A percentile compares a stretch with the other conserved stretches of the same genome.
Evolutionary conservation across 345 rosid genomes (phyloP).

Genomic region (Salix dunnii): DNA sequence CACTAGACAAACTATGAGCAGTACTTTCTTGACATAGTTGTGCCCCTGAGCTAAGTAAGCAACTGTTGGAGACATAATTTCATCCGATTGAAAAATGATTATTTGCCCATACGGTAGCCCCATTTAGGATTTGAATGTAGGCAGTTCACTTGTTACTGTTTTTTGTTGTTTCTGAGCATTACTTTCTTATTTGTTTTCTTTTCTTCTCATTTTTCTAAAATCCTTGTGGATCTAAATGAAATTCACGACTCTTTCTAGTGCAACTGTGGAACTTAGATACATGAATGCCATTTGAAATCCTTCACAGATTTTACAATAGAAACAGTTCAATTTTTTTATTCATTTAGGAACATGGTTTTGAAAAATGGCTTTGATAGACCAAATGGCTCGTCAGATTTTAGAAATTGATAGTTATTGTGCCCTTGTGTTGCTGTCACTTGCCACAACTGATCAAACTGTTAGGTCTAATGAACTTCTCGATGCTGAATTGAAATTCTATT

Average conservation of each 20-base stretch:
- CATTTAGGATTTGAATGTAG: not conserved
- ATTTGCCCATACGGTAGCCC: not conserved
- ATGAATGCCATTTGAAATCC: not conserved
- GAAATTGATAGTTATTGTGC: not conserved
- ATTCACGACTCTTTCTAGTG: not conserved
- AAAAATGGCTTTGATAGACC: not conserved
- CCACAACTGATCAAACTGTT: not conserved
- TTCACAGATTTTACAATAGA: not conserved
- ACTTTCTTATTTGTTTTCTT: not conserved
- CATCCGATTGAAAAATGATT: not conserved
- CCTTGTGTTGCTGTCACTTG: not conserved
- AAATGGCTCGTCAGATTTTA: not conserved
- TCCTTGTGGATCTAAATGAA: not conserved
- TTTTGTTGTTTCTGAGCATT: not conserved
- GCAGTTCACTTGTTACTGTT: not conserved
- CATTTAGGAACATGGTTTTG: not conserved
- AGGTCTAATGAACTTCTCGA: not conserved
- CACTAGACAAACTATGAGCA: not conserved
- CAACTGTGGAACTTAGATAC: not conserved
- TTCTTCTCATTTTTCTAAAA: not conserved
- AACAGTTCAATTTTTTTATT: not conserved
- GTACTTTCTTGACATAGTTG: not conserved
- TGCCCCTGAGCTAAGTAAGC: not conserved
- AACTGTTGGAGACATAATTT: not conserved
- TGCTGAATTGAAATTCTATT: not conserved